These are phyloP conservation scores for Backusella circina DNA, from an alignment of 192 early-diverging fungal species.

Conservation along the genomic window DNA sequence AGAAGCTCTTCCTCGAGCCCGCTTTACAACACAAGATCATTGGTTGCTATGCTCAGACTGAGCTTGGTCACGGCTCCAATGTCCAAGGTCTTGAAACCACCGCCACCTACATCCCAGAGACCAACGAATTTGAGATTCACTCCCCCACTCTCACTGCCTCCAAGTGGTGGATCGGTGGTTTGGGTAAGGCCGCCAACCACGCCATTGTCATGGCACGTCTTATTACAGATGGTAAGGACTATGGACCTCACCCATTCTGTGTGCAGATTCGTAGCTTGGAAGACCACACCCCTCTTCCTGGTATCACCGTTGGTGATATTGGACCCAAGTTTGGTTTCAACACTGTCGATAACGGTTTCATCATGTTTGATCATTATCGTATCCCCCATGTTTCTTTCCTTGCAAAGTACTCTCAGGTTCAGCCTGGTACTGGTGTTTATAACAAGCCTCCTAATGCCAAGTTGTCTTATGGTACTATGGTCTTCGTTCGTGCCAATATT, in stretches of 20 bases:
- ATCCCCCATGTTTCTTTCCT: slow-evolving; percentile 78
- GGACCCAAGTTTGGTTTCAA: slow-evolving; percentile 90
- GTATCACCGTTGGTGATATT: slow-evolving; percentile 84
- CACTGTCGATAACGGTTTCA: slow-evolving; percentile 81
- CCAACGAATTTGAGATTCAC: slow-evolving; percentile 85
- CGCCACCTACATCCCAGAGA: slow-evolving; percentile 77
- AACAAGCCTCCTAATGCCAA: slow-evolving; percentile 72
- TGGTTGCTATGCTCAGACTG: slow-evolving; percentile 86
- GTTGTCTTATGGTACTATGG: slow-evolving; percentile 86
- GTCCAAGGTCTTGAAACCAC: slow-evolving; percentile 91
- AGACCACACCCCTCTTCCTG: slow-evolving; percentile 68
- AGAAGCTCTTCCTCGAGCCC: slow-evolving; percentile 69
- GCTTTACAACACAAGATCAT: slow-evolving; percentile 74
- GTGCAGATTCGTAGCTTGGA: slow-evolving; percentile 76
- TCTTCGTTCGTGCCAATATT: slow-evolving; percentile 74
- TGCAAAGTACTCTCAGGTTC: slow-evolving; percentile 69
- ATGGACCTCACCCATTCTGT: slow-evolving; percentile 76
- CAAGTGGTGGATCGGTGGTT: slow-evolving; percentile 89
- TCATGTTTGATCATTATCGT: slow-evolving; percentile 78
- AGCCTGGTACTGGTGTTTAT: slow-evolving; percentile 63
- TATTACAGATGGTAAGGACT: slow-evolving; percentile 68
- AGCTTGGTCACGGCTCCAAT: slow-evolving; percentile 72
- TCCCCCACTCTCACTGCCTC: slow-evolving; percentile 69
- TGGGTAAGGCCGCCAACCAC: slow-evolving; percentile 77
- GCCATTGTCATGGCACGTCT: slow-evolving; percentile 85